Evolutionary conservation across 1,284 basidiomycete species (phyloP).

Genomic region (Rhodotorula sp.): DNA sequence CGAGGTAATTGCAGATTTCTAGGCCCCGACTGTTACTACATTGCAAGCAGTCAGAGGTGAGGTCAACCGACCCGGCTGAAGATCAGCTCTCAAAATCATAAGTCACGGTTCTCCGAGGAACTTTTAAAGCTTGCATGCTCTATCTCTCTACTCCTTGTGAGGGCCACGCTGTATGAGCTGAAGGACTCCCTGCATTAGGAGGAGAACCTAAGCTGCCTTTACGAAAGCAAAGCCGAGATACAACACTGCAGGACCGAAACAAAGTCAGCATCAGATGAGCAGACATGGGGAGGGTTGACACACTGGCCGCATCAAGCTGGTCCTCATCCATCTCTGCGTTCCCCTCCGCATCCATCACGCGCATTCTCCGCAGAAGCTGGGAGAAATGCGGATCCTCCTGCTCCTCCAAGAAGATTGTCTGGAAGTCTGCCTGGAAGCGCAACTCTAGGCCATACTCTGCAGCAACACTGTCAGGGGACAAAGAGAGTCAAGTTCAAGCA

Average conservation of each 20-base stretch:
- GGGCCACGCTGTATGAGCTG: too few species aligned
- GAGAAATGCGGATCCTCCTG: constrained; percentile 72
- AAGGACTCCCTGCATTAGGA: too few species aligned
- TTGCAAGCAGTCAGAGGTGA: too few species aligned
- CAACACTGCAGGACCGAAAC: constrained; percentile 13
- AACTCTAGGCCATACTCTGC: constrained; percentile 73
- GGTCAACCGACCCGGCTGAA: too few species aligned
- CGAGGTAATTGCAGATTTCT: too few species aligned
- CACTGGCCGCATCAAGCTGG: constrained; percentile 95
- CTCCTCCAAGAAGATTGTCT: constrained; percentile 77
- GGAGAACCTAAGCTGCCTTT: neutral
- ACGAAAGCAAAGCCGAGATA: constrained; percentile 37
- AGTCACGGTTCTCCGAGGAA: too few species aligned
- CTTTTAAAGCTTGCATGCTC: too few species aligned
- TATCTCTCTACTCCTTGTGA: too few species aligned
- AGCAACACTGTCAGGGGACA: constrained; percentile 65
- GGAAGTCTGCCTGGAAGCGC: constrained; percentile 82
- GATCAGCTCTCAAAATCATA: too few species aligned
- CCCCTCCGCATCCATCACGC: constrained; percentile 76
- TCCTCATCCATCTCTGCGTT: constrained; percentile 86
- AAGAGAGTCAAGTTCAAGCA: neutral
- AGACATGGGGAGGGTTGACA: constrained; percentile 47
- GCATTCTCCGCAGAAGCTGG: constrained; percentile 78
- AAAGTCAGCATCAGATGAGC: neutral
- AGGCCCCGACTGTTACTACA: too few species aligned